Percentiles rank a stretch among this genome's conserved stretches.
These are phyloP conservation scores for Geoglossum glabrum DNA, from an alignment of 495 filamentous ascomycete species.

Conservation along the genomic window DNA sequence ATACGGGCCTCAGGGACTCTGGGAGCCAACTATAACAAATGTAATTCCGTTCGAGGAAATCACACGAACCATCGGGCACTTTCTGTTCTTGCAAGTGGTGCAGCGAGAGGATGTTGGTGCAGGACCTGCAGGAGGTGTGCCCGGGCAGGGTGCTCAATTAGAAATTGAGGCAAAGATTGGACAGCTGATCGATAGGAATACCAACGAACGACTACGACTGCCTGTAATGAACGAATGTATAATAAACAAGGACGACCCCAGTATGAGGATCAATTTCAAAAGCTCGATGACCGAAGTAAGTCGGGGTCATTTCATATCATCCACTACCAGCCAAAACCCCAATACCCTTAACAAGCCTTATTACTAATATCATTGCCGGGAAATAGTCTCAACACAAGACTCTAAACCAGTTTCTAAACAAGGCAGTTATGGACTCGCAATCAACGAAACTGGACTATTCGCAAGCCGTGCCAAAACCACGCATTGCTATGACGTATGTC, in stretches of 20 bases:
- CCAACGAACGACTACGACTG: slow-evolving; percentile 35
- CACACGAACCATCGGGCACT: slow-evolving; percentile 48
- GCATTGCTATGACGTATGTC: slow-evolving; percentile 57
- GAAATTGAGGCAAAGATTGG: slow-evolving; percentile 90
- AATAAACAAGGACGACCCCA: slow-evolving; percentile 29
- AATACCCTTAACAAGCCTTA: background rate
- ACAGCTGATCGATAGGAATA: slow-evolving; percentile 48
- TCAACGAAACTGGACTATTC: slow-evolving; percentile 23
- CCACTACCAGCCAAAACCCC: background rate
- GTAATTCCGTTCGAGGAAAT: slow-evolving; percentile 45
- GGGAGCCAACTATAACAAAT: slow-evolving; percentile 55
- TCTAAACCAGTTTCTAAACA: slow-evolving; percentile 67
- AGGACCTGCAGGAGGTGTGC: slow-evolving; percentile 19
- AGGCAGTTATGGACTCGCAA: slow-evolving; percentile 33
- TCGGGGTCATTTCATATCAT: slow-evolving; percentile 5
- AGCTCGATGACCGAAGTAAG: slow-evolving; percentile 75
- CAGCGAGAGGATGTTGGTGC: slow-evolving; percentile 30
- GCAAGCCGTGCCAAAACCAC: slow-evolving; percentile 21
- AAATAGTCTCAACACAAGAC: slow-evolving; percentile 49
- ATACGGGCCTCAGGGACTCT: slow-evolving; percentile 31
- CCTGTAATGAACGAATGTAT: slow-evolving; percentile 47
- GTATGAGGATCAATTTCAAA: slow-evolving; percentile 37
- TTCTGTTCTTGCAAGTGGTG: slow-evolving; percentile 50
- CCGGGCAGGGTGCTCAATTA: slow-evolving; percentile 44
- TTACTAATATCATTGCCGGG: slow-evolving; percentile 4